Conservation (phyloP, 78 protist genomes). For the Dictyostelium brefeldianum region DNA sequence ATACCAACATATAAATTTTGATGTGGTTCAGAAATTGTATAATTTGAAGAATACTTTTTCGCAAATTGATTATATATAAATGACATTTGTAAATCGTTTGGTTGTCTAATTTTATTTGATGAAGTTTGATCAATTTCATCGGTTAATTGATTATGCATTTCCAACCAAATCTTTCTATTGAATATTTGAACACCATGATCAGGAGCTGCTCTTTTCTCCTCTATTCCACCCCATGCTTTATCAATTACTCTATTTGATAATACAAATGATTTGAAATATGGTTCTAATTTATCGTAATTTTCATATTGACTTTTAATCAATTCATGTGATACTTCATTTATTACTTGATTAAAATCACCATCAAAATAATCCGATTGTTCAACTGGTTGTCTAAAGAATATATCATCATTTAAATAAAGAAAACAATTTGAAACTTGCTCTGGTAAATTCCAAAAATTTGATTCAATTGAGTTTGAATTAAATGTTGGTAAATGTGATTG, state of each 20-base stretch:
- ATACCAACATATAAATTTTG: not conserved
- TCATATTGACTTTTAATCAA: not conserved
- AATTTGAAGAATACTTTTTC: not conserved
- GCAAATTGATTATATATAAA: slow-evolving; percentile 46
- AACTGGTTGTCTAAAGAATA: slow-evolving; percentile 27
- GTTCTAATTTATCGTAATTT: not conserved
- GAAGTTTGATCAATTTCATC: slow-evolving; percentile 4
- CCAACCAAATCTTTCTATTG: slow-evolving; percentile 8
- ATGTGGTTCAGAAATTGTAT: not conserved
- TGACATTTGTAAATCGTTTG: slow-evolving; percentile 27
- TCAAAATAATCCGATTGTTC: slow-evolving; percentile 16
- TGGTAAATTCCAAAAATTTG: slow-evolving; percentile 51
- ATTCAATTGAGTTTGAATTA: slow-evolving; percentile 53
- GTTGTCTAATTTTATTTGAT: slow-evolving; percentile 12
- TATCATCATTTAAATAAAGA: slow-evolving; percentile 59
- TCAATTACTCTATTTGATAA: not conserved
- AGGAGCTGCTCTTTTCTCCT: not conserved
- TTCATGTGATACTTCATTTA: not conserved
- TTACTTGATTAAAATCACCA: slow-evolving; percentile 27
- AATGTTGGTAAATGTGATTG: slow-evolving; percentile 42
- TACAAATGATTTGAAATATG: not conserved
- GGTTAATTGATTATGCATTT: not conserved
- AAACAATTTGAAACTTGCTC: slow-evolving; percentile 39
- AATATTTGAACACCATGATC: slow-evolving; percentile 63
- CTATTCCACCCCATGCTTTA: not conserved